These are phyloP conservation scores for Pugionium cornutum DNA, from an alignment of 345 rosid genomes.

Conservation along the genomic window DNA sequence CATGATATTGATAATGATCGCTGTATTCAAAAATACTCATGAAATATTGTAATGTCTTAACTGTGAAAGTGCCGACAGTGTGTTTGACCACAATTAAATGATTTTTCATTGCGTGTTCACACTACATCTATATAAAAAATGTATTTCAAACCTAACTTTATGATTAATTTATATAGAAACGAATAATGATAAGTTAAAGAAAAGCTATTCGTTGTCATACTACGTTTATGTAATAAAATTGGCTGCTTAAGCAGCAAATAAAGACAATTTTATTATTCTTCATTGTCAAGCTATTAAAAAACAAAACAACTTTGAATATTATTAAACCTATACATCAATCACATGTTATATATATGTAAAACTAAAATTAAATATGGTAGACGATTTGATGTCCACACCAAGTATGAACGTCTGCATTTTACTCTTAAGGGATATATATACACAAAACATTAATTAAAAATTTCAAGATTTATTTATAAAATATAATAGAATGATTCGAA, in stretches of 20 bases:
- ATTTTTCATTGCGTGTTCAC: slow-evolving; percentile 28
- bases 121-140: slow-evolving; percentile 16
- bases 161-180: slow-evolving; percentile 4
- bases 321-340: slow-evolving; percentile 14
- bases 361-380: slow-evolving; percentile 5
- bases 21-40: too few species aligned
- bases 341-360: slow-evolving; percentile 15
- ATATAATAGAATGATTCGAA: slow-evolving; percentile 1
- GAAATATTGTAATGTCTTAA: slow-evolving; percentile 7
- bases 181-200: slow-evolving; percentile 12
- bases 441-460: not conserved
- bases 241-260: slow-evolving; percentile 34
- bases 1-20: too few species aligned
- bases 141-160: slow-evolving; percentile 22
- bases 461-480: slow-evolving; percentile 4
- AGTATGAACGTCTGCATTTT: slow-evolving; percentile 34
- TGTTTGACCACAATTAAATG: slow-evolving; percentile 6
- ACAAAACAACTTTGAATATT: not conserved
- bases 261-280: slow-evolving; percentile 10
- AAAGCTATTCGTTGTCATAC: slow-evolving; percentile 21
- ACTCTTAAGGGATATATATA: slow-evolving; percentile 1
- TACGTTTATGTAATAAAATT: slow-evolving; percentile 5
- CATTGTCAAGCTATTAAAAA: slow-evolving; percentile 10
- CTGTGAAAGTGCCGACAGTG: slow-evolving; percentile 33
- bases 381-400: slow-evolving; percentile 22